These are phyloP conservation scores for Leishmania lainsoni DNA, from an alignment of 208 protist genomes.

Conservation along the genomic window DNA sequence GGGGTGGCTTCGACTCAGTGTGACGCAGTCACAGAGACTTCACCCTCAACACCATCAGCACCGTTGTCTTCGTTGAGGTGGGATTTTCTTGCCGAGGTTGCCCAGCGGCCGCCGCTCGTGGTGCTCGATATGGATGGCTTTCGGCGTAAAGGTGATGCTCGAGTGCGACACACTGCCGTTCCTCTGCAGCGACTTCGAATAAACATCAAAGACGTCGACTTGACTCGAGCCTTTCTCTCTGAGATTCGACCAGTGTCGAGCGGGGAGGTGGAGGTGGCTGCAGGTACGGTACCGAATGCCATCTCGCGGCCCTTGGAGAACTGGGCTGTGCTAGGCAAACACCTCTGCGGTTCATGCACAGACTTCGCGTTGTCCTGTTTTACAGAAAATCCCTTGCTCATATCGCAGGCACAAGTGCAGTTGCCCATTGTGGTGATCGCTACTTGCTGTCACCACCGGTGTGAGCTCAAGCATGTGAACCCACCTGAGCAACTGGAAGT, in stretches of 20 bases:
- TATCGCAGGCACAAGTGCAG: conserved; percentile 16
- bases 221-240: conserved; percentile 43
- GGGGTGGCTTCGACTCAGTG: background rate
- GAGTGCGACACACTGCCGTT: conserved; percentile 48
- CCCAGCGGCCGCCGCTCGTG: conserved; percentile 32
- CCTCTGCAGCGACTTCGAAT: conserved; percentile 66
- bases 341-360: conserved; percentile 79
- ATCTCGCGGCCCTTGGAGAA: background rate
- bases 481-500: conserved; percentile 1
- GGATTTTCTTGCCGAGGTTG: conserved; percentile 23
- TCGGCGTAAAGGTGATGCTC: conserved; percentile 71
- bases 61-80: conserved; percentile 1
- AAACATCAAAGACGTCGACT: conserved; percentile 77
- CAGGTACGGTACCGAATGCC: background rate
- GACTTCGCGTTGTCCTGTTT: conserved; percentile 80
- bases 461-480: conserved; percentile 67
- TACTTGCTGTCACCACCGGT: conserved; percentile 83
- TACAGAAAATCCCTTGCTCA: conserved; percentile 22
- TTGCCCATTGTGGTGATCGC: conserved; percentile 60
- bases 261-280: background rate
- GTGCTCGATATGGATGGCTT: conserved; percentile 76
- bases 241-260: conserved; percentile 1
- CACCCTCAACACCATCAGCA: background rate
- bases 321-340: conserved; percentile 73
- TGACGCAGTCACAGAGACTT: background rate